phyloP scores from a whole-genome alignment of 2,329 filamentous ascomycete genomes.

The Nemania serpens region DNA sequence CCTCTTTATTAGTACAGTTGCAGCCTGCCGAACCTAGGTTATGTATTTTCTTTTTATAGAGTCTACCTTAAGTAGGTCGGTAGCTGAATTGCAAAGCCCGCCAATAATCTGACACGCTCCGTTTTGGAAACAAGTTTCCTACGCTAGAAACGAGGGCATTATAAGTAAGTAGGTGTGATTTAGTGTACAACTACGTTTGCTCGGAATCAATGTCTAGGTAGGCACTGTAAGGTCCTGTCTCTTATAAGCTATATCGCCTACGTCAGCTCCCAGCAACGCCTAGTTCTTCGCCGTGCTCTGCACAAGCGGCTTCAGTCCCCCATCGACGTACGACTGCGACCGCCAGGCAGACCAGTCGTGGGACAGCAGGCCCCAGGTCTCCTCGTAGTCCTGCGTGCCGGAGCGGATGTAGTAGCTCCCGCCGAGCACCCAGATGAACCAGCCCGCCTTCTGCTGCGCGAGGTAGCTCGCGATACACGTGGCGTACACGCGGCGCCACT shows the following conservation, averaged over 20 bases:
- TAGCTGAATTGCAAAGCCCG: too few relatives aligned
- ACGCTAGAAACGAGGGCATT: too few relatives aligned
- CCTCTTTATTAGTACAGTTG: too few relatives aligned
- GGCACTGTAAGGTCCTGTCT: too few relatives aligned
- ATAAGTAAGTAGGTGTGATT: too few relatives aligned
- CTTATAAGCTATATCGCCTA: not conserved
- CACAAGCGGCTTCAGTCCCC: slow-evolving; percentile 43
- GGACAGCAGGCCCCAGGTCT: slow-evolving; percentile 60
- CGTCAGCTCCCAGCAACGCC: not conserved
- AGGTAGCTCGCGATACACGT: slow-evolving; percentile 57
- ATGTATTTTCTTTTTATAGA: too few relatives aligned
- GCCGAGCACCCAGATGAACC: slow-evolving; percentile 63
- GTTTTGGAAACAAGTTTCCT: too few relatives aligned
- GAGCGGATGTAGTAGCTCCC: slow-evolving; percentile 62
- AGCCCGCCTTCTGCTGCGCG: slow-evolving; percentile 54
- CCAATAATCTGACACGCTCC: too few relatives aligned
- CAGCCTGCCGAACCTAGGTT: too few relatives aligned
- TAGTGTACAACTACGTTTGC: too few relatives aligned
- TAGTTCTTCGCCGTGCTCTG: slow-evolving; percentile 22
- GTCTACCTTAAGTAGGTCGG: too few relatives aligned
- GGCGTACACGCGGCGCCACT: slow-evolving; percentile 55
- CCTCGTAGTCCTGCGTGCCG: slow-evolving; percentile 60
- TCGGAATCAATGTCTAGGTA: too few relatives aligned
- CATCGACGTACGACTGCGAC: slow-evolving; percentile 48
- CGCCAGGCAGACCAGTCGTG: slow-evolving; percentile 61